These are phyloP conservation scores for Backusella circina DNA, from an alignment of 192 early-diverging fungal genomes.

Conservation along the genomic window DNA sequence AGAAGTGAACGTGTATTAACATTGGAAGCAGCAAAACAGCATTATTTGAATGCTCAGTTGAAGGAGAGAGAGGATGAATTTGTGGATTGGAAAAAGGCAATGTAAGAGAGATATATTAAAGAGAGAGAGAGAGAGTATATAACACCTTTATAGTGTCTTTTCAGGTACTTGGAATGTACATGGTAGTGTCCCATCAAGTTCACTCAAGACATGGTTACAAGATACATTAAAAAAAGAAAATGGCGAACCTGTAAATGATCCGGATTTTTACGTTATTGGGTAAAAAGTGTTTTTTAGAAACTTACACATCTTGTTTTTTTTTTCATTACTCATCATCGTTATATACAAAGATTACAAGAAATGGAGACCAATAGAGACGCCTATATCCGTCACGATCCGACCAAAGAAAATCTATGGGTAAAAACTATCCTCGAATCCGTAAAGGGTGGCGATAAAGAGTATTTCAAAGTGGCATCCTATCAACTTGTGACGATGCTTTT, in stretches of 20 bases:
- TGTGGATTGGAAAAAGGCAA: slow-evolving; percentile 30
- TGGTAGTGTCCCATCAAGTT: slow-evolving; percentile 58
- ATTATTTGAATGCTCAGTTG: slow-evolving; percentile 31
- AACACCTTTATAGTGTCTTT: slow-evolving; percentile 48
- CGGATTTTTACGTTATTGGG: slow-evolving; percentile 74
- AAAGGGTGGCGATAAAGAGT: slow-evolving; percentile 43
- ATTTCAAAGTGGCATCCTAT: slow-evolving; percentile 69
- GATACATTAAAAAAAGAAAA: slow-evolving; percentile 36
- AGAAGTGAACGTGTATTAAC: not conserved
- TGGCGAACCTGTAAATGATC: slow-evolving; percentile 31
- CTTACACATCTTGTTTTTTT: not conserved
- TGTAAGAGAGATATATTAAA: slow-evolving; percentile 3
- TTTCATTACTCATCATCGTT: not conserved
- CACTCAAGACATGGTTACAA: slow-evolving; percentile 63
- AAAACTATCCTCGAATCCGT: slow-evolving; percentile 66
- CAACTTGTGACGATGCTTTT: slow-evolving; percentile 91
- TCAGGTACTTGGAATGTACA: slow-evolving; percentile 93
- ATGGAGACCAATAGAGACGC: slow-evolving; percentile 84
- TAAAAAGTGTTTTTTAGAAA: slow-evolving; percentile 26
- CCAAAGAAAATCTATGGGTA: slow-evolving; percentile 82
- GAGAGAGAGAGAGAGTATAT: not conserved
- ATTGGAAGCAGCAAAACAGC: slow-evolving; percentile 1
- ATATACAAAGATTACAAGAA: slow-evolving; percentile 75
- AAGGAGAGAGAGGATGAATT: slow-evolving; percentile 37
- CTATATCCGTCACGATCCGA: slow-evolving; percentile 74